Evolutionary conservation across 2,329 filamentous ascomycete species (phyloP).

Genomic region (Fusarium clavum): DNA sequence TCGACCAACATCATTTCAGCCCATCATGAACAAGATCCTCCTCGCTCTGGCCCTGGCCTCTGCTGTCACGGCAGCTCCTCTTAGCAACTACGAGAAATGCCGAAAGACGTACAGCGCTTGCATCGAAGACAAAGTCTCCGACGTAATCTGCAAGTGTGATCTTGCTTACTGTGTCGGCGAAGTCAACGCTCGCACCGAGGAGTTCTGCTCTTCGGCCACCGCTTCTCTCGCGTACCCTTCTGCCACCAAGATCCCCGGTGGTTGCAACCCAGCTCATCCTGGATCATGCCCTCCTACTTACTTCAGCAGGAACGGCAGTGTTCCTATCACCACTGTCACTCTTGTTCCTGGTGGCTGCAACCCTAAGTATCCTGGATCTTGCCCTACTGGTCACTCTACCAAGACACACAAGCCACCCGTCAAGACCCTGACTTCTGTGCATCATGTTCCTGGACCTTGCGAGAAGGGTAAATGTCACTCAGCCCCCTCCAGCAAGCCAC

Average conservation of each 20-base stretch:
- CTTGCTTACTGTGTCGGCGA: background rate
- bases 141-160: background rate
- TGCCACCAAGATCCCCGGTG: constrained; percentile 20
- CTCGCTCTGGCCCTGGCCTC: constrained; percentile 16
- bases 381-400: background rate
- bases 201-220: constrained; percentile 14
- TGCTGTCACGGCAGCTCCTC: constrained; percentile 9
- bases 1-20: background rate
- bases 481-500: background rate
- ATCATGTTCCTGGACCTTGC: background rate
- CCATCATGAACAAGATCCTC: constrained; percentile 15
- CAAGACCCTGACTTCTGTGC: background rate
- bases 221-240: constrained; percentile 10
- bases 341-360: background rate
- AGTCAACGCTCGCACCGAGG: constrained; percentile 1
- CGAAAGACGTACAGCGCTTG: background rate
- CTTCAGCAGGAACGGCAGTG: background rate
- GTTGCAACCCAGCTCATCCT: constrained; percentile 29
- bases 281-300: constrained; percentile 18
- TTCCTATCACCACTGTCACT: background rate
- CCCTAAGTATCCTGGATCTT: background rate
- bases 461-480: background rate
- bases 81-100: constrained; percentile 8
- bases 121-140: background rate
- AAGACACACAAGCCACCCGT: background rate